These are phyloP conservation scores for Trichoderma cornu-damae DNA, from an alignment of 2,329 filamentous ascomycete species.

Conservation along the genomic window DNA sequence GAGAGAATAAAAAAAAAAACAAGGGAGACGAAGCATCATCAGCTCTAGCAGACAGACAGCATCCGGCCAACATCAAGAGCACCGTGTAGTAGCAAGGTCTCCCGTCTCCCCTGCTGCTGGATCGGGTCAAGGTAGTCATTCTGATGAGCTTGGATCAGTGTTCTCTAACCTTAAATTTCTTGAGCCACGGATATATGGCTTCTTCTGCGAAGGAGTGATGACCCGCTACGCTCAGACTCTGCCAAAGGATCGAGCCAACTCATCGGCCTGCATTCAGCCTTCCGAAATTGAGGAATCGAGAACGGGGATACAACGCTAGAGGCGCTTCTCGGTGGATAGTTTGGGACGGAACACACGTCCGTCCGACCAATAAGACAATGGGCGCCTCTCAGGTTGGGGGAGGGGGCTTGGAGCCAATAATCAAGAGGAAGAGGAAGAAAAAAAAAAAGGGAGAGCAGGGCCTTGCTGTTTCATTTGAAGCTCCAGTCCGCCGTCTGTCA, in stretches of 20 bases:
- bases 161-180: background rate
- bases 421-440: slow-evolving; percentile 5
- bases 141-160: background rate
- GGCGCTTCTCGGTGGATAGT: background rate
- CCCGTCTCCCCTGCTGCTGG: background rate
- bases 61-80: background rate
- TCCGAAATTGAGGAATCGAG: slow-evolving; percentile 1
- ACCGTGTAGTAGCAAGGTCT: background rate
- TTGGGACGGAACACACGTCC: background rate
- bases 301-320: background rate
- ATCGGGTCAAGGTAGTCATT: background rate
- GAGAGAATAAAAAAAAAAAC: too few species aligned
- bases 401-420: background rate
- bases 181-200: background rate
- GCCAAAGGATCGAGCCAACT: background rate
- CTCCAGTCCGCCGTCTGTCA: background rate
- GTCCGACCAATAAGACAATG: background rate
- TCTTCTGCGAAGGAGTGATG: background rate
- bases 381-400: background rate
- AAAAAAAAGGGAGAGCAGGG: slow-evolving; percentile 9
- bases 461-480: slow-evolving; percentile 3
- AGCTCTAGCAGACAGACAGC: background rate
- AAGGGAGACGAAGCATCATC: background rate
- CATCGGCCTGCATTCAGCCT: background rate
- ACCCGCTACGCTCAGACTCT: background rate